A percentile compares a stretch with the other conserved stretches of the same genome.
Conservation (phyloP, 169 alveolate genomes). For the Plasmodium sp. region DNA sequence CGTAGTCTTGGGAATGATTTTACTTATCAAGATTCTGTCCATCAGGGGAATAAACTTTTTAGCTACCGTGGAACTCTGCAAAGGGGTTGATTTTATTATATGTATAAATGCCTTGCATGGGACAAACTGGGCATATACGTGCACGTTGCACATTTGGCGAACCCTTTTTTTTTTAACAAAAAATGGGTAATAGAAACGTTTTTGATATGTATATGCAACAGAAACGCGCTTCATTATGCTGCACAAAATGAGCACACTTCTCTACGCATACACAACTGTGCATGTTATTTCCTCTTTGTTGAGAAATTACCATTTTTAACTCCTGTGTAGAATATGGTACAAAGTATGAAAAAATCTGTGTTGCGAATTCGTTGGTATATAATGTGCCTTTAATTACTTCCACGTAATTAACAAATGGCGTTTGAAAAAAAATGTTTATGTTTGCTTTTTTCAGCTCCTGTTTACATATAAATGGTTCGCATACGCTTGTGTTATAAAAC, state of each 20-base stretch:
- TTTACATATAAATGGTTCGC: neutral
- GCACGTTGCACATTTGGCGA: neutral
- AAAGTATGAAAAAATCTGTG: neutral
- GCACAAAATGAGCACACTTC: neutral
- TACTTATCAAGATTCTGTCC: constrained; percentile 88
- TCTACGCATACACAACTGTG: neutral
- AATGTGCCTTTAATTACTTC: neutral
- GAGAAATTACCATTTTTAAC: neutral
- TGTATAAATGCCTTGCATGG: neutral
- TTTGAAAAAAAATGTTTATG: neutral
- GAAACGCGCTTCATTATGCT: neutral
- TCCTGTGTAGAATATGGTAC: neutral
- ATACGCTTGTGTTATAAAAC: neutral
- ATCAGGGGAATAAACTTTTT: constrained; percentile 86
- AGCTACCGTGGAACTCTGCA: constrained; percentile 76
- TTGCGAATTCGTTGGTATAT: neutral
- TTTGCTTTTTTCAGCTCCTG: neutral
- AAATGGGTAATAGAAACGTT: neutral
- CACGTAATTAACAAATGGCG: neutral
- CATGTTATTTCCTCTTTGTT: neutral
- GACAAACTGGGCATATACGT: neutral
- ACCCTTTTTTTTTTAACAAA: neutral
- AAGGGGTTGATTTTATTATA: neutral
- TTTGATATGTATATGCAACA: neutral
- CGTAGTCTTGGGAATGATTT: constrained; percentile 82